Evolutionary conservation across 192 early-diverging fungal genomes (phyloP), one percentile per base, ranked within the genome.

Genomic region (Podila horticola): DNA sequence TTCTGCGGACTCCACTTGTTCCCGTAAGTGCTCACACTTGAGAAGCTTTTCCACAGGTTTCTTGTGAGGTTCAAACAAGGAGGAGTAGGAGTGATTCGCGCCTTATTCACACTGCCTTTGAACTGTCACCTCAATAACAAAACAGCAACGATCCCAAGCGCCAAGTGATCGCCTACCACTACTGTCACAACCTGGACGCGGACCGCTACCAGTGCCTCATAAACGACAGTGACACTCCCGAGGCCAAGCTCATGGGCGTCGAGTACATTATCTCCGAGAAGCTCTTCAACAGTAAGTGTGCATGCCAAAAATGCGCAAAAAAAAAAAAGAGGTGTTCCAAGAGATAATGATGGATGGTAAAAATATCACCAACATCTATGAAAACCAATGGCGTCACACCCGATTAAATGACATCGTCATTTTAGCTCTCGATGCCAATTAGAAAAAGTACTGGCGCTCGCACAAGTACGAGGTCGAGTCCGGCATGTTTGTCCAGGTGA

Each of bases 181-280:
- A 84, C 62, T 91, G 90, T 69, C 58, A 72, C 48, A 74, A 85
- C 52, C 30, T 88, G 13, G 86, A 84, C 30, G 82, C 84, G 59
- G 86, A 89, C 19, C 57, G 88, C 49, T 84, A 83, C 30, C 90
- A 91, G 76, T 91, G 90, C 66, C 22, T 91, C 6, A 77, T 91
- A 30, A 90, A 90, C 57, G 88, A 88, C 74, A 70, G 72, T 20
- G 51, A 79, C 29, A 63, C 58, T 6, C 12, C 49, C 33, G 38
- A 81, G 50, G 90, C 88, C 26, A 64, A 86, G 15, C 64, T 91
- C 7, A 85, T 91, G 36, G 90, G 83, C 19, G 77, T 91, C 36
- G 90, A 91, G 65, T 91, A 91, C 71, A 87, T 91, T 20, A 91
- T 91, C 45, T 86, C 88, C 10, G 82, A 83, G 28, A 79, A 77